Base-by-base conservation (phyloP, 164 flowering plant species). In the grape (Vitis vinifera) region DNA sequence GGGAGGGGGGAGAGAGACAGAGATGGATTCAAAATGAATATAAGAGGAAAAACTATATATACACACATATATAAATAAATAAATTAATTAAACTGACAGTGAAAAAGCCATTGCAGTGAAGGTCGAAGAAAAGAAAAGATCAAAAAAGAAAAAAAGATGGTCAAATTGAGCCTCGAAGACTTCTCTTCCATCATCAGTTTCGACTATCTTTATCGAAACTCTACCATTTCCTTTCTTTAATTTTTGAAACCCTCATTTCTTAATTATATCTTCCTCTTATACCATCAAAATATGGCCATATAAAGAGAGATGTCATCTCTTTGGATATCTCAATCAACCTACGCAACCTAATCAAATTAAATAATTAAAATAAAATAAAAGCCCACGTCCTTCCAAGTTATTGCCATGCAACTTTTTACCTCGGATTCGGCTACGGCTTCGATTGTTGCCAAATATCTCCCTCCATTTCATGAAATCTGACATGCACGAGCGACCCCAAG, bases 141-240 rank as follows among this genome's bases (percentile, higher is more conserved):
- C 6, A 37, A 6, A 6, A 37, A 37, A 37, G 44, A 37, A 37
- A 37, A 37, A 37, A 37, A 37, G 87, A 82, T 80, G 92, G 92
- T 88, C 91, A 87, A 91, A 89, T 77, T 71, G 76, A 81, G 77
- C 88, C 96, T 91, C 96, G 92, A 88, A 87, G 87, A 85, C 88
- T 88, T 78, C 88, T 81, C 77, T 78, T 71, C 81, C 91, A 87
- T 88, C 88, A 88, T 88, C 87, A 82, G 64, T 83, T 80, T 81
- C 86, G 74, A 81, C 96, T 83, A 77, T 88, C 92, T 88, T 87
- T 90, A 90, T 90, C 90, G 94, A 90, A 85, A 87, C 82, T 79
- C 89, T 47, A 62, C 80, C 82, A 68, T 67, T 66, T 73, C 58
- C 16, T 73, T 72, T 69, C 65, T 75, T 78, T 73, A 53, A 14